Evolutionary conservation across 192 early-diverging fungal species (phyloP).

Genomic region (Linnemannia elongata): DNA sequence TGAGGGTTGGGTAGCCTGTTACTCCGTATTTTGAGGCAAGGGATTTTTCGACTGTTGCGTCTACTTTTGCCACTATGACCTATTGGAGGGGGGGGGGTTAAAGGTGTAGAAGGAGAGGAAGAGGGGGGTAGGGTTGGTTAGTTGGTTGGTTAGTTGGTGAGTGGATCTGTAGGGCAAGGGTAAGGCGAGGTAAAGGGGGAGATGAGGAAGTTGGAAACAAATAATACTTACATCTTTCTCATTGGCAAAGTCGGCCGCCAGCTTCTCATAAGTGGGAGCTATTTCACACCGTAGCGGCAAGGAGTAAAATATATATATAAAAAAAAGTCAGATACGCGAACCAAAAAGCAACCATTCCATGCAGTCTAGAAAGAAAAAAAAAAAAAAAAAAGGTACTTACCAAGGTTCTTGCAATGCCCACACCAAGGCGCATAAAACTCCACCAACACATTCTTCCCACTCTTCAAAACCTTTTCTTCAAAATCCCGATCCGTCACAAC

Average conservation of each 20-base stretch:
- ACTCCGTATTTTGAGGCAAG: slow-evolving; percentile 79
- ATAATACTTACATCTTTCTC: slow-evolving; percentile 74
- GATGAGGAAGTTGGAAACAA: too few species aligned
- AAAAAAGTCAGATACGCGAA: not conserved
- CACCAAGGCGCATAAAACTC: slow-evolving; percentile 96
- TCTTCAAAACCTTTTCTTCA: slow-evolving; percentile 76
- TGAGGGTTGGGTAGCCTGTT: slow-evolving; percentile 90
- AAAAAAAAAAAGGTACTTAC: slow-evolving; percentile 37
- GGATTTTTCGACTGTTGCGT: slow-evolving; percentile 78
- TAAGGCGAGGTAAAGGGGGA: too few species aligned
- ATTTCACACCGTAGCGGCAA: not conserved
- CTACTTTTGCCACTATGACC: slow-evolving; percentile 89
- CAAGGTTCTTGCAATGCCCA: slow-evolving; percentile 77
- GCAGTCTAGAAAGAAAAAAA: not conserved
- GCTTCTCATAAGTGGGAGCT: slow-evolving; percentile 93
- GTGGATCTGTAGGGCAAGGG: too few species aligned
- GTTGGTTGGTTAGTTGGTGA: too few species aligned
- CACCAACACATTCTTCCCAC: slow-evolving; percentile 82
- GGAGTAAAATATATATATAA: not conserved
- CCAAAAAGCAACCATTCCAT: not conserved
- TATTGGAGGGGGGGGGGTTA: not conserved
- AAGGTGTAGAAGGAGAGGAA: not conserved
- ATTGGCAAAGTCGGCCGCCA: slow-evolving; percentile 82
- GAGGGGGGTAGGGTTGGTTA: not conserved
- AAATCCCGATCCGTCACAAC: slow-evolving; percentile 81